phyloP scores from a whole-genome alignment of 371 early-diverging fungal genomes.

The Parasitella parasitica region DNA sequence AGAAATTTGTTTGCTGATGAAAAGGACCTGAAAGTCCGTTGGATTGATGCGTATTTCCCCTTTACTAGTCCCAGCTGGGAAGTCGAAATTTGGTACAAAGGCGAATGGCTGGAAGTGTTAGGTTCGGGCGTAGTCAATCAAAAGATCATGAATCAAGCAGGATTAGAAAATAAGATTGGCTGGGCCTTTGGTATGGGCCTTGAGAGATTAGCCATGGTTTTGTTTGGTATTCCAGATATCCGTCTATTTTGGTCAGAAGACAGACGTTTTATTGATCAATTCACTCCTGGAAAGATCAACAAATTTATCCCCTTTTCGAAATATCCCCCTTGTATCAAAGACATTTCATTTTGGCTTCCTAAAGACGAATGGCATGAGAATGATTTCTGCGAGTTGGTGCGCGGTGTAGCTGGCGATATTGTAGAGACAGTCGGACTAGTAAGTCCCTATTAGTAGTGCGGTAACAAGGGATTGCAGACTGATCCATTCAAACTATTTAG shows the following conservation, averaged over 20 bases:
- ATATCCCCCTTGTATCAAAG: conserved; percentile 88
- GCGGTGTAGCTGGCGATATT: conserved; percentile 91
- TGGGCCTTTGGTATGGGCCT: conserved; percentile 98
- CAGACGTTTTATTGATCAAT: conserved; percentile 86
- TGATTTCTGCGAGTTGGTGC: conserved; percentile 89
- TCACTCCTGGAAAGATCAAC: conserved; percentile 63
- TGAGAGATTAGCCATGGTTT: conserved; percentile 95
- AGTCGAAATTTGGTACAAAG: conserved; percentile 90
- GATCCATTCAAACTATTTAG: no score
- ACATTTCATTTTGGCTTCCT: conserved; percentile 92
- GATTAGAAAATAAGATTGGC: conserved; percentile 72
- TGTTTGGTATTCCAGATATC: conserved; percentile 95
- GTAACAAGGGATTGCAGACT: no score
- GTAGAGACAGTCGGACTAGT: conserved; percentile 88
- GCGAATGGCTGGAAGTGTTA: conserved; percentile 94
- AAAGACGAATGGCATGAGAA: conserved; percentile 79
- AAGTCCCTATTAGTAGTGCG: no score
- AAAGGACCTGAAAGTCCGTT: conserved; percentile 79
- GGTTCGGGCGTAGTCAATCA: conserved; percentile 95
- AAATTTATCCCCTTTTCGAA: conserved; percentile 83
- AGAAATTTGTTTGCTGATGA: conserved; percentile 65
- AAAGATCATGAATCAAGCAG: conserved; percentile 74
- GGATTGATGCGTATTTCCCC: conserved; percentile 95
- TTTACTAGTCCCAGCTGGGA: conserved; percentile 97
- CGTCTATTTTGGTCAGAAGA: conserved; percentile 96